phyloP scores from a whole-genome alignment of 2,329 filamentous ascomycete species.

The Pseudopithomyces maydicus region DNA sequence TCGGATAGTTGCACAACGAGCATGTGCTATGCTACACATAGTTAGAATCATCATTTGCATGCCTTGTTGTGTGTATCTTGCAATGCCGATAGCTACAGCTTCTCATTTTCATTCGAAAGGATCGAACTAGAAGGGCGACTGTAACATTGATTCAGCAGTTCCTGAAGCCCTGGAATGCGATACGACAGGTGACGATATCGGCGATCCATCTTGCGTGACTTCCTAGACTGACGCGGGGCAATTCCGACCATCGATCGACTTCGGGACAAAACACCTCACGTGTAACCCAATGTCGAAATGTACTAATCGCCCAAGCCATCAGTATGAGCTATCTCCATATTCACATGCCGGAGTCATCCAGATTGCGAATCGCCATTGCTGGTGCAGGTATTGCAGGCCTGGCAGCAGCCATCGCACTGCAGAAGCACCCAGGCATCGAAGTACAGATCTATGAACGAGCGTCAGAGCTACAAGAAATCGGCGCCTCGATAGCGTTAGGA shows the following conservation, averaged over 20 bases:
- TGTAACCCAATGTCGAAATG: neutral
- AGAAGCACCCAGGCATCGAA: constrained; percentile 68
- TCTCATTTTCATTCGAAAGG: no score
- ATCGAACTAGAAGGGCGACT: no score
- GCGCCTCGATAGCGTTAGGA: constrained; percentile 46
- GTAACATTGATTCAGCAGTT: no score
- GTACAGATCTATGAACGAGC: constrained; percentile 51
- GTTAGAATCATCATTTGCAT: no score
- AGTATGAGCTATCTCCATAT: neutral
- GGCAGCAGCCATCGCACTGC: constrained; percentile 65
- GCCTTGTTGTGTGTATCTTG: no score
- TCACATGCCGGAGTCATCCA: constrained; percentile 11
- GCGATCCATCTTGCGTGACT: neutral
- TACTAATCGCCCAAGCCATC: neutral
- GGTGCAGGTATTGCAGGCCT: constrained; percentile 67
- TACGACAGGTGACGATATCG: neutral
- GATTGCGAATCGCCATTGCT: constrained; percentile 59
- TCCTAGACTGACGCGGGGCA: neutral
- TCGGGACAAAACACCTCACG: no score
- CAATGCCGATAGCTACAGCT: no score
- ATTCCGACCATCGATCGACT: neutral
- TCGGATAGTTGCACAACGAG: no score
- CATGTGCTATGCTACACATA: no score
- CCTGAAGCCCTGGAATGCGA: neutral
- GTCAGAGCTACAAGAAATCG: constrained; percentile 35